These are phyloP conservation scores for Neonectria magnoliae DNA, from an alignment of 2,329 filamentous ascomycete genomes.

Conservation along the genomic window DNA sequence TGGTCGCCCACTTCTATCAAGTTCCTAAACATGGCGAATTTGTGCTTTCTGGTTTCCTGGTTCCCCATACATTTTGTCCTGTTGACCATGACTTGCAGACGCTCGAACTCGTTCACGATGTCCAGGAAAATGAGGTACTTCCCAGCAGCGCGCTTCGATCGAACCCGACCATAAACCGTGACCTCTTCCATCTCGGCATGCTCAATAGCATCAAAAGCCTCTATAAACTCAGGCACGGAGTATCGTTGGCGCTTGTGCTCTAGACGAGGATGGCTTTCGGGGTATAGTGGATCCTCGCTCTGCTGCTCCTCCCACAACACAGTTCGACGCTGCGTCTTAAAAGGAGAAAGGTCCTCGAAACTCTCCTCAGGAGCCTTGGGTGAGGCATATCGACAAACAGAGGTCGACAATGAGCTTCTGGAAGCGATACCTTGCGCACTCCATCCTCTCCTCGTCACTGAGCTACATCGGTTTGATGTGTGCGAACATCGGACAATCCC, in stretches of 20 bases:
- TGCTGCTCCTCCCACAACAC: conserved; percentile 47
- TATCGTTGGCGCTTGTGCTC: conserved; percentile 40
- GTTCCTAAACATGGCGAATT: conserved; percentile 70
- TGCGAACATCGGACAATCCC: conserved; percentile 27
- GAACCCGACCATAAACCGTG: conserved; percentile 70
- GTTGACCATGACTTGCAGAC: conserved; percentile 81
- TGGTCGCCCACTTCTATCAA: conserved; percentile 84
- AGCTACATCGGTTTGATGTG: conserved; percentile 17
- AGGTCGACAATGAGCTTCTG: conserved; percentile 37
- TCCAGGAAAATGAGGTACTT: conserved; percentile 87
- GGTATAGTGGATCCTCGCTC: conserved; percentile 48
- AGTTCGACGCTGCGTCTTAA: conserved; percentile 49
- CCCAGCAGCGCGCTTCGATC: conserved; percentile 75
- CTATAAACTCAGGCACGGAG: conserved; percentile 49
- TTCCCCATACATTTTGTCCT: conserved; percentile 59
- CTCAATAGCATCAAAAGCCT: conserved; percentile 41
- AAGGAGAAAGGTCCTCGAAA: conserved; percentile 46
- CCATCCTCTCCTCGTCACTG: conserved; percentile 26
- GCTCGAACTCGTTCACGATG: conserved; percentile 76
- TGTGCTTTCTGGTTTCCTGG: conserved; percentile 48
- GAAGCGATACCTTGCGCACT: conserved; percentile 10
- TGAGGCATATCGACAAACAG: conserved; percentile 13
- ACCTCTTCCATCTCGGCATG: conserved; percentile 42
- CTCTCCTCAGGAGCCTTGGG: conserved; percentile 32
- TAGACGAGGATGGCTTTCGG: conserved; percentile 50